Conservation (phyloP, 176 grass and related monocot genomes). For the Bolboschoenus planiculmis region DNA sequence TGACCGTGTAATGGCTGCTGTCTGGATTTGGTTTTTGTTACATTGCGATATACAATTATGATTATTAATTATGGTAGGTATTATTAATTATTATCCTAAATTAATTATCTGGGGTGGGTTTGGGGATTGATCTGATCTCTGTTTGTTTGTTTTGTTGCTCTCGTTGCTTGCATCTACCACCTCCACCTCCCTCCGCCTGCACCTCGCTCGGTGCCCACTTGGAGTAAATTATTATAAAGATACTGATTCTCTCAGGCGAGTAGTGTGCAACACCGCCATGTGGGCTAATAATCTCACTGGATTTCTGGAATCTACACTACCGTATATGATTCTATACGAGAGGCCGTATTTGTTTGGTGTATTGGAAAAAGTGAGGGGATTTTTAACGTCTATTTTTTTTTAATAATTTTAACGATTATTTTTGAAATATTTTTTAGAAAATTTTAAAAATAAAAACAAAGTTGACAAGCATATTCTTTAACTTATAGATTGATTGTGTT, state of each 20-base stretch:
- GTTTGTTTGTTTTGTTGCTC: background rate
- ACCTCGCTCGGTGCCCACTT: conserved; percentile 4
- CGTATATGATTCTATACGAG: too few species aligned
- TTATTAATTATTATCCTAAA: background rate
- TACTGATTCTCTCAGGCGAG: background rate
- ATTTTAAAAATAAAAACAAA: too few species aligned
- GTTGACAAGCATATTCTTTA: too few species aligned
- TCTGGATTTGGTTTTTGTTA: background rate
- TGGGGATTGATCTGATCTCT: background rate
- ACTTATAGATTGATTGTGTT: too few species aligned
- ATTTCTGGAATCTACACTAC: too few species aligned
- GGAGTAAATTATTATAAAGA: background rate
- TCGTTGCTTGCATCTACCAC: background rate
- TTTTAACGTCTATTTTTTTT: too few species aligned
- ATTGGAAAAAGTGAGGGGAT: too few species aligned
- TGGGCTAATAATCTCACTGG: too few species aligned
- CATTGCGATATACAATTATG: background rate
- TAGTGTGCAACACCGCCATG: background rate
- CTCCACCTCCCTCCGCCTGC: background rate
- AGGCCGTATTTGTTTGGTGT: too few species aligned
- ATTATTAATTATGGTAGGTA: too few species aligned
- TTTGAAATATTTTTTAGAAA: too few species aligned
- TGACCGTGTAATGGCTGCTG: background rate
- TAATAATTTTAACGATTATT: too few species aligned
- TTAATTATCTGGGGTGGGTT: background rate